Evolutionary conservation across 192 early-diverging fungal species (phyloP).

Genomic region (Mortierella alpina): DNA sequence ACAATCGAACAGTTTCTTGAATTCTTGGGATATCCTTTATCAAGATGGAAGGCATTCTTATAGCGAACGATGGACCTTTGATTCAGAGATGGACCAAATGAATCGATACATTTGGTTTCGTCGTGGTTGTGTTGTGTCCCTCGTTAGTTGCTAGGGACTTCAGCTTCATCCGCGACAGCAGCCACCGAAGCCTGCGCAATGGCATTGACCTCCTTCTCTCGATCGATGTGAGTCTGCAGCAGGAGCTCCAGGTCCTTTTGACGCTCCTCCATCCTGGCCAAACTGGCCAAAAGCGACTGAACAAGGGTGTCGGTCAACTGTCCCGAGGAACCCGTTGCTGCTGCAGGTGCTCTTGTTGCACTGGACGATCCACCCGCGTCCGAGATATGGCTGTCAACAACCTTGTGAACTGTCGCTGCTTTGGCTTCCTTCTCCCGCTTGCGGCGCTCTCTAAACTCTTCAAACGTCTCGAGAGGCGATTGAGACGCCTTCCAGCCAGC

Average conservation of each 20-base stretch:
- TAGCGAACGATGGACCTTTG: no score
- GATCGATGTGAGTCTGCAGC: constrained; percentile 19
- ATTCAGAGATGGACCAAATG: no score
- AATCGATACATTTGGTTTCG: no score
- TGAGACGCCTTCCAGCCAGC: constrained; percentile 5
- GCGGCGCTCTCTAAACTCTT: constrained; percentile 35
- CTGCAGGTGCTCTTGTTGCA: not conserved
- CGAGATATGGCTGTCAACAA: not conserved
- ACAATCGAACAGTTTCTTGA: no score
- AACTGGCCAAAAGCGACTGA: constrained; percentile 35
- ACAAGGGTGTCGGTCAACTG: constrained; percentile 33
- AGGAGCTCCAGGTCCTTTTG: constrained; percentile 41
- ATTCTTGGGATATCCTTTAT: no score
- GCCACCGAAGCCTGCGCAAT: constrained; percentile 1
- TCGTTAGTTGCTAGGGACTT: not conserved
- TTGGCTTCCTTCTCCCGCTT: constrained; percentile 25
- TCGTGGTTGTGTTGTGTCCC: no score
- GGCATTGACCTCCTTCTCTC: constrained; percentile 16
- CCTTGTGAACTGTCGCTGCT: not conserved
- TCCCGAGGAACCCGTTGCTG: not conserved
- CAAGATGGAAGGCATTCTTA: no score
- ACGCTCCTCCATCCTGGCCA: constrained; percentile 41
- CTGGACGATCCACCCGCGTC: not conserved
- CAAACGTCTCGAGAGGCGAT: constrained; percentile 21
- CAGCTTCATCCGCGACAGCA: not conserved